phyloP scores from a whole-genome alignment of 2,329 filamentous ascomycete species.

The Clonostachys rhizophaga region DNA sequence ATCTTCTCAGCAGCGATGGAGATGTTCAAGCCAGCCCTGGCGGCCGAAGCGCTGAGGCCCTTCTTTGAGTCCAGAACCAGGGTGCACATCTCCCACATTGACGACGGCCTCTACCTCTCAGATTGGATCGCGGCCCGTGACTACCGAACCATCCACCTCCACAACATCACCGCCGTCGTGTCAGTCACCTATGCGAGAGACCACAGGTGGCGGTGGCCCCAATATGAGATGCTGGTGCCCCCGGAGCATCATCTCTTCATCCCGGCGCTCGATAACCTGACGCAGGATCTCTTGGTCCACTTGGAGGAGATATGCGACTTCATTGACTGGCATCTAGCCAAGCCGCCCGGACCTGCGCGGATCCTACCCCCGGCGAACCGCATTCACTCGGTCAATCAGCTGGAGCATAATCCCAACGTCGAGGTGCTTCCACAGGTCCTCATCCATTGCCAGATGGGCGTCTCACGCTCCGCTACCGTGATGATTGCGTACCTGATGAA shows the following conservation, averaged over 20 bases:
- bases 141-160: no score
- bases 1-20: no score
- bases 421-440: constrained; percentile 9
- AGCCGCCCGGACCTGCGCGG: no score
- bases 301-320: constrained; percentile 15
- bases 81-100: no score
- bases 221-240: constrained; percentile 12
- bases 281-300: constrained; percentile 13
- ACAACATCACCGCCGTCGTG: constrained; percentile 14
- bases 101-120: no score
- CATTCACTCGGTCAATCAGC: not conserved
- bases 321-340: constrained; percentile 7
- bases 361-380: no score
- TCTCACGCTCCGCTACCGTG: constrained; percentile 21
- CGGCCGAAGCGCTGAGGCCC: no score
- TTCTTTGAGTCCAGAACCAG: no score
- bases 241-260: constrained; percentile 12
- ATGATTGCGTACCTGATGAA: constrained; percentile 25
- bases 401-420: not conserved
- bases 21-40: no score
- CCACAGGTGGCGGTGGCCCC: constrained; percentile 9
- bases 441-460: constrained; percentile 23
- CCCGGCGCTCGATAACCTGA: constrained; percentile 12
- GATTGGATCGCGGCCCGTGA: no score
- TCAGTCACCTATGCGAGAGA: constrained; percentile 11